These are phyloP conservation scores for Udeniomyces megalosporus DNA, from an alignment of 768 basidiomycete genomes.

Conservation along the genomic window DNA sequence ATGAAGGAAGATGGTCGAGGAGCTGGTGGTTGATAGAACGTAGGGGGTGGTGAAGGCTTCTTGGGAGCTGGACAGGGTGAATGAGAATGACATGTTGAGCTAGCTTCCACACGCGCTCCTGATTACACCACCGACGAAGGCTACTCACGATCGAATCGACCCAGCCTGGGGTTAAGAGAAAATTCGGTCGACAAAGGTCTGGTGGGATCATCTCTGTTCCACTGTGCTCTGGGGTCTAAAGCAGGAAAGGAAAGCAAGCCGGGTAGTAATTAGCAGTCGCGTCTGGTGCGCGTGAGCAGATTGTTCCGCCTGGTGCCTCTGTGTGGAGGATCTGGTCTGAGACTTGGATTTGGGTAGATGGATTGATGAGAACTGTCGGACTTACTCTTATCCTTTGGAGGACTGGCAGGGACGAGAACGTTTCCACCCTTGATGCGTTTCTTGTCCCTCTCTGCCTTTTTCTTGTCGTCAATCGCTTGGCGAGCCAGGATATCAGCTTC, in stretches of 20 bases:
- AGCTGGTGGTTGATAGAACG: neutral
- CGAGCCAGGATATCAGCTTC: neutral
- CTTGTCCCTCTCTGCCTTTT: constrained; percentile 12
- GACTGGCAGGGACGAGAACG: constrained; percentile 13
- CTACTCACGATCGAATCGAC: neutral
- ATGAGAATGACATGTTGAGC: neutral
- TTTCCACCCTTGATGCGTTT: constrained; percentile 38
- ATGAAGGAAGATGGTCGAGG: neutral
- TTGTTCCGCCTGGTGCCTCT: too few species aligned
- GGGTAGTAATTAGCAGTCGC: neutral
- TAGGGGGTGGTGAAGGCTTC: neutral
- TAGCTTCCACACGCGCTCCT: neutral
- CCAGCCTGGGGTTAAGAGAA: neutral
- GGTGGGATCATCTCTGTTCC: neutral
- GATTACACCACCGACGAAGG: neutral
- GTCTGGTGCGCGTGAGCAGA: too few species aligned
- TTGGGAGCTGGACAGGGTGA: neutral
- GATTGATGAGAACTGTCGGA: too few species aligned
- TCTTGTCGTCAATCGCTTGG: neutral
- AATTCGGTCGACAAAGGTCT: neutral
- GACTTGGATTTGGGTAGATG: too few species aligned
- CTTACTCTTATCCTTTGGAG: constrained; percentile 2
- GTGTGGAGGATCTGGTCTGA: too few species aligned
- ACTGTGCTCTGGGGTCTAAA: neutral
- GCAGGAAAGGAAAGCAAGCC: neutral